Evolutionary conservation across 164 flowering plant species (phyloP).

Genomic region (Tetrastigma voinierianum): DNA sequence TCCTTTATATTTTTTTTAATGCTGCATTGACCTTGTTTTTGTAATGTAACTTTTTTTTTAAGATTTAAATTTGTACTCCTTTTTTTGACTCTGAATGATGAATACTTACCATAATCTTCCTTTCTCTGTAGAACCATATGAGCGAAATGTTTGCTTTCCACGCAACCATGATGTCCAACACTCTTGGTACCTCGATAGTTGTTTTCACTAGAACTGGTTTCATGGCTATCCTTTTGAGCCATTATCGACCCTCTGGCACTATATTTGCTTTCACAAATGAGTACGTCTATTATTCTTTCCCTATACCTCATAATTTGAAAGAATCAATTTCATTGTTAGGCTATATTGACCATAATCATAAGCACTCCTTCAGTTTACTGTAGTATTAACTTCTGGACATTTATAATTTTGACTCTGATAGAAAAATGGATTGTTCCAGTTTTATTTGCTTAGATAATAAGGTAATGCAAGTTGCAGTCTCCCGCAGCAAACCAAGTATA

Average conservation of each 20-base stretch:
- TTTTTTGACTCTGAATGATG: not conserved
- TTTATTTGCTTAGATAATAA: no score
- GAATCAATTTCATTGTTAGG: no score
- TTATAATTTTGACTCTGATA: no score
- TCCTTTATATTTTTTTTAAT: not conserved
- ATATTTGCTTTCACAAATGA: slow-evolving; percentile 97
- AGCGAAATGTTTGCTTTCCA: slow-evolving; percentile 99
- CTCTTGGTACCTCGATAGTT: slow-evolving; percentile 93
- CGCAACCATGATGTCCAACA: slow-evolving; percentile 98
- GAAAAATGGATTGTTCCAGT: no score
- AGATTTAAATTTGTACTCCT: not conserved
- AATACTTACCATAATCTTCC: slow-evolving; percentile 17
- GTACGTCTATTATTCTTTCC: slow-evolving; percentile 43
- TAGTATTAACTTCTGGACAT: no score
- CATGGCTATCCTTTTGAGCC: slow-evolving; percentile 93
- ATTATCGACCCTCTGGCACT: slow-evolving; percentile 95
- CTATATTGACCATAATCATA: no score
- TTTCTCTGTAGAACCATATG: slow-evolving; percentile 78
- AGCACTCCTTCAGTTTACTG: no score
- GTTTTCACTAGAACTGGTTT: slow-evolving; percentile 98
- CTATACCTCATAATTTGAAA: no score
- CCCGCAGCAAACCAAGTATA: no score
- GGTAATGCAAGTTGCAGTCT: no score
- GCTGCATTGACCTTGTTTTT: not conserved
- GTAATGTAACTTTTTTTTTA: no score